These are phyloP conservation scores for Colletotrichum agaves DNA, from an alignment of 2,329 filamentous ascomycete genomes.

Conservation along the genomic window DNA sequence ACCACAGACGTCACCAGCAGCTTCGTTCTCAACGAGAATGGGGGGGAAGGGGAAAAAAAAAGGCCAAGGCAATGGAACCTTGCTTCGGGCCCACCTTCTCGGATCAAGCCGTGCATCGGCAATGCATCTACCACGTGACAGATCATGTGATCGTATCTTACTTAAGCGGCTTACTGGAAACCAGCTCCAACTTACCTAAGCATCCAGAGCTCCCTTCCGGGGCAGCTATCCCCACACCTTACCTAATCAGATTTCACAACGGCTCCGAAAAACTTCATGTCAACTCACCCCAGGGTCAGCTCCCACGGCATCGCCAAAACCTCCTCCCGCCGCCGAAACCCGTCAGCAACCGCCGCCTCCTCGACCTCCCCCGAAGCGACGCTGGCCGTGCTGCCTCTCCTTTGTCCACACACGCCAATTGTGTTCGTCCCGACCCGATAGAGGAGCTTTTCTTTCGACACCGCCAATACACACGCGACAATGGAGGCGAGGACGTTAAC, in stretches of 20 bases:
- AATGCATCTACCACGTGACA: neutral
- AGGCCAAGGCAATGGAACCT: constrained; percentile 14
- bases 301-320: constrained; percentile 4
- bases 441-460: neutral
- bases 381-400: constrained; percentile 27
- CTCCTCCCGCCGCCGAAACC: neutral
- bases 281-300: constrained; percentile 8
- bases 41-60: neutral
- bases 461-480: neutral
- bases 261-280: constrained; percentile 34
- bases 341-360: constrained; percentile 3
- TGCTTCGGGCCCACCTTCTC: constrained; percentile 7
- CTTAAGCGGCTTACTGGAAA: neutral
- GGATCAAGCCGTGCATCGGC: constrained; percentile 15
- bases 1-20: constrained; percentile 26
- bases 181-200: constrained; percentile 13
- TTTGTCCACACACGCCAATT: neutral
- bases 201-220: constrained; percentile 1
- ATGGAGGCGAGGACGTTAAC: constrained; percentile 38
- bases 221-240: constrained; percentile 27
- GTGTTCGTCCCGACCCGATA: neutral
- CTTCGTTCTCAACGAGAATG: neutral
- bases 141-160: neutral
- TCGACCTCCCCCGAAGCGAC: constrained; percentile 18
- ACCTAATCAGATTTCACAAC: constrained; percentile 30